A percentile compares a stretch with the other conserved stretches of the same genome.
These are phyloP conservation scores for Solanum medicagineum DNA, from an alignment of 257 asterid species.

Conservation along the genomic window DNA sequence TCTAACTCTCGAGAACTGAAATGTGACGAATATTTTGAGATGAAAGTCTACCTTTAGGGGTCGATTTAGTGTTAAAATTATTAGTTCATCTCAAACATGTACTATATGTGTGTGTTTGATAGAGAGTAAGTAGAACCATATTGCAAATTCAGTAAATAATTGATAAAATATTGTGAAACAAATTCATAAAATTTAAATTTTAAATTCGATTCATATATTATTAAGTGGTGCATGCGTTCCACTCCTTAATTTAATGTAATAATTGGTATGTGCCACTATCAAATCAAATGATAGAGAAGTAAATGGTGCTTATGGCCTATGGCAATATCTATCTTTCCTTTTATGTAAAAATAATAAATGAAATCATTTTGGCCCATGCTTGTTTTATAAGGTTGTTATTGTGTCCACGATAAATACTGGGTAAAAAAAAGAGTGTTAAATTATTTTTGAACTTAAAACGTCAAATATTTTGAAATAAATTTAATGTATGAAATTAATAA, in stretches of 20 bases:
- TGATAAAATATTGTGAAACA: background rate
- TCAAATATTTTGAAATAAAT: background rate
- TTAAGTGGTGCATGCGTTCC: background rate
- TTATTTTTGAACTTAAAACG: background rate
- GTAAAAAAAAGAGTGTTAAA: background rate
- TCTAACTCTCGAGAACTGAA: background rate
- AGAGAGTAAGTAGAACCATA: background rate
- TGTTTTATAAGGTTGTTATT: background rate
- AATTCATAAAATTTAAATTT: background rate
- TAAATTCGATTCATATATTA: background rate
- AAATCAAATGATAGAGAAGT: background rate
- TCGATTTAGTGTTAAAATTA: background rate
- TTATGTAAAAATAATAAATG: background rate
- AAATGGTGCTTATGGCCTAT: background rate
- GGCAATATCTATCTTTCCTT: background rate
- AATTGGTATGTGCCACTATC: background rate
- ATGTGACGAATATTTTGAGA: background rate
- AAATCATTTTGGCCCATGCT: background rate
- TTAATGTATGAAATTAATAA: background rate
- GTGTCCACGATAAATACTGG: background rate
- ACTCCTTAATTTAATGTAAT: background rate
- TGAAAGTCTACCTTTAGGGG: background rate
- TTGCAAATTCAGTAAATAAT: background rate
- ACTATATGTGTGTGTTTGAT: background rate
- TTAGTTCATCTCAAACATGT: background rate